Evolutionary conservation across 306 rosid species (phyloP), one percentile per base, ranked within the genome.

Genomic region (Arachis hypogaea): DNA sequence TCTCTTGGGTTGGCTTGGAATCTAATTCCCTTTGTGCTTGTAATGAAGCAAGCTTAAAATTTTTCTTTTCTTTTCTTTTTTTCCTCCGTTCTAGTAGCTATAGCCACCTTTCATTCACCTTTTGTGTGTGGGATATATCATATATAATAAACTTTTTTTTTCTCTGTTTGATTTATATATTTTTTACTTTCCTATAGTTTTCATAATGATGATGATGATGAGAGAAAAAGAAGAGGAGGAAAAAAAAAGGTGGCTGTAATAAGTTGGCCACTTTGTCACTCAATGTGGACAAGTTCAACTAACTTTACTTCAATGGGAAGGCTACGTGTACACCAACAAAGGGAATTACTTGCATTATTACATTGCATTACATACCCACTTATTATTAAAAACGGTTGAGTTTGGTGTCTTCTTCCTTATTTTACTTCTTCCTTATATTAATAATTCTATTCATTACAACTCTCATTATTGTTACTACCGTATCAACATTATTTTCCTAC

Each of bases 271-370:
- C 85, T 89, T 89, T 91, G 84, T 91, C 91, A 91, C 97, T 91
- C 98, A 89, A 84, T 88, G 82, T 82, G 82, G 64, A 88, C 86
- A 85, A 70, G 86, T 82, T 88, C 96, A 91, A 85, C 93, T 4
- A 91, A 81, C 97, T 91, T 91, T 89, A 88, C 98, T 93, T 93
- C 58, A 85, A 91, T 87, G 91, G 88, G 90, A 93, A 91, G 97
- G 86, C 89, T 91, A 82, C 66, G 82, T 73, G 81, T 76, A 71
- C 85, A 79, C 77, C 89, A 82, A 62, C 84, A 52, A 41, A 47
- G 38, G 38, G 50, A 62, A 72, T 77, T 70, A 22, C 28, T 22
- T 22, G 28, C 28, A 22, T 22, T 22, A 22, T 22, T 22, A 82
- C 85, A 70, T 14, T n/a, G 0, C 56, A 46, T 11, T 8, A 11